phyloP scores from a whole-genome alignment of 1,284 basidiomycete species.

The Mycena citricolor region DNA sequence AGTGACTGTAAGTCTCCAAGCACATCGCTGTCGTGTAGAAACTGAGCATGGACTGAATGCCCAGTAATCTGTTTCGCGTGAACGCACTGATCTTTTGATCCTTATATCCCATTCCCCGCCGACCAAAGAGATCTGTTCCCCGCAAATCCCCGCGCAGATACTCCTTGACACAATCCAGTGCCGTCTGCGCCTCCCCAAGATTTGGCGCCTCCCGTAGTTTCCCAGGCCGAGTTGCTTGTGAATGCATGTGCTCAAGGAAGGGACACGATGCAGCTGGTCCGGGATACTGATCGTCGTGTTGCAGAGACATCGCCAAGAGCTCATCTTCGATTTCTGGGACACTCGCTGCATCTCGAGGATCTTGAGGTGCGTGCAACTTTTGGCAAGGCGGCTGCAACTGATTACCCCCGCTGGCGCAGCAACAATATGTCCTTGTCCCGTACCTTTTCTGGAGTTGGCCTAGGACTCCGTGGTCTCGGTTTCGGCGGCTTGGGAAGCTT shows the following conservation, averaged over 20 bases:
- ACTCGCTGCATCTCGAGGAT: not conserved
- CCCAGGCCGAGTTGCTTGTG: not conserved
- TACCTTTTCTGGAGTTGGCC: not conserved
- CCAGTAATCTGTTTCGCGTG: constrained; percentile 1
- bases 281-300: constrained; percentile 2
- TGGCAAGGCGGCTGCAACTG: not conserved
- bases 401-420: not conserved
- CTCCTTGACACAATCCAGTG: not conserved
- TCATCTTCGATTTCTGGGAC: constrained; percentile 6
- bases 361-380: not conserved
- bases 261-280: not conserved
- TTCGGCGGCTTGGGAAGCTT: not conserved
- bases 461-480: too few relatives aligned
- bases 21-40: constrained; percentile 1
- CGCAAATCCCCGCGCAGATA: constrained; percentile 1
- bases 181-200: not conserved
- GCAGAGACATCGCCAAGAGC: constrained; percentile 1
- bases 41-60: constrained; percentile 1
- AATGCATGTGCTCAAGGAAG: not conserved
- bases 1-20: not conserved
- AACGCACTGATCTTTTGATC: constrained; percentile 4
- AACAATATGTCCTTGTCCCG: not conserved
- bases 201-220: not conserved
- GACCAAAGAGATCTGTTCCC: not conserved
- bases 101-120: constrained; percentile 2